Conservation (phyloP, 768 basidiomycete species). For the Cystofilobasidium ferigula region DNA sequence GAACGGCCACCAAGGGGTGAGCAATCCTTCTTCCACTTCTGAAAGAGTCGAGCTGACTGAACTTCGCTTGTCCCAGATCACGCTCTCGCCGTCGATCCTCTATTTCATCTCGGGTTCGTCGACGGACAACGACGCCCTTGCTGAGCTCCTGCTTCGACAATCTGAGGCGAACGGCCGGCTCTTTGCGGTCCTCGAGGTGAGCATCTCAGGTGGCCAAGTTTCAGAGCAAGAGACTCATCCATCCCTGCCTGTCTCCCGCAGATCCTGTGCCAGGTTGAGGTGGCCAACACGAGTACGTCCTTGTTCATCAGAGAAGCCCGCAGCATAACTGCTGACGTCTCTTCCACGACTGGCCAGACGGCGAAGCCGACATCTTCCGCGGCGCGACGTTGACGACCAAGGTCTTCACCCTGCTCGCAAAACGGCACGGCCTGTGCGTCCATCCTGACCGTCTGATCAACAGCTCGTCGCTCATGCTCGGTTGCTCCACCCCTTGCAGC, state of each 20-base stretch:
- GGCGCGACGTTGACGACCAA: slow-evolving; percentile 16
- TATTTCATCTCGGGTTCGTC: not conserved
- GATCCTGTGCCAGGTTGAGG: slow-evolving; percentile 16
- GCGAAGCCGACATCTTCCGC: slow-evolving; percentile 17
- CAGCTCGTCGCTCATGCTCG: not conserved
- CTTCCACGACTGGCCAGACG: too few species aligned
- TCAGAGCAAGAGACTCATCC: not conserved
- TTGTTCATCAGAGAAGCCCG: not conserved
- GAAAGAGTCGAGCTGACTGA: not conserved
- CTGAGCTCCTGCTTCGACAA: slow-evolving; percentile 10
- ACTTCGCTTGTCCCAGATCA: not conserved
- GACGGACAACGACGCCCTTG: slow-evolving; percentile 11
- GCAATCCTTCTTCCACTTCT: not conserved
- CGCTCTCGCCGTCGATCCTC: slow-evolving; percentile 10
- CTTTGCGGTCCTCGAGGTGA: not conserved
- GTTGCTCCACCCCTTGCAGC: not conserved
- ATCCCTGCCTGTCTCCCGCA: not conserved
- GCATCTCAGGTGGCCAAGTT: too few species aligned
- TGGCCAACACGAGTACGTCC: slow-evolving; percentile 4
- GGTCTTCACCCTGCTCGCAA: slow-evolving; percentile 16
- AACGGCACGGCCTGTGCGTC: slow-evolving; percentile 9
- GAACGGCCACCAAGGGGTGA: not conserved
- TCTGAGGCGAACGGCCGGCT: slow-evolving; percentile 6
- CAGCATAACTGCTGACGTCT: not conserved
- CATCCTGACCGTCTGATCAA: not conserved